Evolutionary conservation across 768 basidiomycete genomes (phyloP).

Genomic region (Boletus coccyginus): DNA sequence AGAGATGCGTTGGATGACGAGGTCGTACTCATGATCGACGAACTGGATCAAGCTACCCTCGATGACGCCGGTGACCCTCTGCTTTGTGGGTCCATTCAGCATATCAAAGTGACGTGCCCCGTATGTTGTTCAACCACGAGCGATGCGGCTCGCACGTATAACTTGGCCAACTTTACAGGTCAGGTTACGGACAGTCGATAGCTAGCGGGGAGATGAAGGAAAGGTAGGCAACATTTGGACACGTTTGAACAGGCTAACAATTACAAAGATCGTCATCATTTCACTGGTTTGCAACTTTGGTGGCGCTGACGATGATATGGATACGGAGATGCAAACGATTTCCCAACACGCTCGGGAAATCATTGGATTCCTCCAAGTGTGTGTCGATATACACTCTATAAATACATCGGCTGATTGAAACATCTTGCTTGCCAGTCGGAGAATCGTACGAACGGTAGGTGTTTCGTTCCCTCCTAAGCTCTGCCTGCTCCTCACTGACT

Average conservation of each 20-base stretch:
- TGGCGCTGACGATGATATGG: conserved; percentile 34
- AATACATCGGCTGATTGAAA: background rate
- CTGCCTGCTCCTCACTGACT: background rate
- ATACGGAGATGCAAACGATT: conserved; percentile 8
- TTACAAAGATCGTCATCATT: conserved; percentile 60
- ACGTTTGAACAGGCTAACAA: background rate
- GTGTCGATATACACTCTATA: background rate
- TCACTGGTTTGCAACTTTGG: conserved; percentile 74
- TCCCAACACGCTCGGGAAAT: conserved; percentile 26
- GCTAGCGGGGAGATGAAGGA: conserved; percentile 75
- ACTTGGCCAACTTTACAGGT: conserved; percentile 39
- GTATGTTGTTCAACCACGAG: conserved; percentile 33
- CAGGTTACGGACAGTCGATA: conserved; percentile 71
- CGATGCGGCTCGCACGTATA: background rate
- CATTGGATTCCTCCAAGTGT: conserved; percentile 76
- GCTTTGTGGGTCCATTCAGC: conserved; percentile 33
- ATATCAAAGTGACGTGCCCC: conserved; percentile 49
- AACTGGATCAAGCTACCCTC: conserved; percentile 62
- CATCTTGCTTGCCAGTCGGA: conserved; percentile 38
- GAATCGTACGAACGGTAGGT: conserved; percentile 54
- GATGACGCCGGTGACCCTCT: conserved; percentile 33
- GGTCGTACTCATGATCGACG: conserved; percentile 66
- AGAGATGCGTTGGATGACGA: conserved; percentile 41
- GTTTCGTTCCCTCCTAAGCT: background rate
- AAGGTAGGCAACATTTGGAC: conserved; percentile 33